Evolutionary conservation across 2,329 filamentous ascomycete species (phyloP), one percentile per base, ranked within the genome.

Genomic region (Blumeriella jaapii): DNA sequence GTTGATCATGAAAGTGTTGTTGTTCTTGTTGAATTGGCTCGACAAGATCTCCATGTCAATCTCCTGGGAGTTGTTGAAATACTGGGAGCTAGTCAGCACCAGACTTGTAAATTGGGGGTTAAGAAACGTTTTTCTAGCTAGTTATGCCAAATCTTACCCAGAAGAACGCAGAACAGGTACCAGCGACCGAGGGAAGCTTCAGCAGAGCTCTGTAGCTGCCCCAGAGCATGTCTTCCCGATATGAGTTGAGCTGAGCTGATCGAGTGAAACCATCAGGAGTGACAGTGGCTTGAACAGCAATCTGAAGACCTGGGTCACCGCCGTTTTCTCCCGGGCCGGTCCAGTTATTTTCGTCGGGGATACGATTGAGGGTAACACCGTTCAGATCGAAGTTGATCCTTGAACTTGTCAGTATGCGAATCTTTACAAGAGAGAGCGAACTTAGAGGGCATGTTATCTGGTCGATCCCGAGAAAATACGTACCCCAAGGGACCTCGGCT

Each of bases 31-130:
- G 53, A 78, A 82, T 43, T 84, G 66, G 14, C 63, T 63, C 2
- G 80, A 82, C 2, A 87, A 66, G 51, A 86, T 82, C 47, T 89
- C 82, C 59, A 87, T 75, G 54, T 87, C 82, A 48, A 87, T 84
- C 51, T 87, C 82, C 51, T 82, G 76, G 1, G 78, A 80, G 56
- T 87, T 75, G 55, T 85, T 83, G 59, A 72, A 74, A 56, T 83
- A 86, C 79, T 41, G 6, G 83, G 32, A 29, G 24, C n/a, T n/a
- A 8, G 17, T 33, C 4, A 10, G 4, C 10, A n/a, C 22, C 22
- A 9, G 22, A 3, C 12, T 3, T 24, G 9, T 9, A 24, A 9
- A 8, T 9, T 10, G 22, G 22, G 22, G 22, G 22, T n/a, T n/a
- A n/a, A n/a, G n/a, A n/a, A n/a, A n/a, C n/a, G n/a, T n/a, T n/a